These are phyloP conservation scores for Hibiscus syriacus DNA, from an alignment of 345 rosid species.

Conservation along the genomic window DNA sequence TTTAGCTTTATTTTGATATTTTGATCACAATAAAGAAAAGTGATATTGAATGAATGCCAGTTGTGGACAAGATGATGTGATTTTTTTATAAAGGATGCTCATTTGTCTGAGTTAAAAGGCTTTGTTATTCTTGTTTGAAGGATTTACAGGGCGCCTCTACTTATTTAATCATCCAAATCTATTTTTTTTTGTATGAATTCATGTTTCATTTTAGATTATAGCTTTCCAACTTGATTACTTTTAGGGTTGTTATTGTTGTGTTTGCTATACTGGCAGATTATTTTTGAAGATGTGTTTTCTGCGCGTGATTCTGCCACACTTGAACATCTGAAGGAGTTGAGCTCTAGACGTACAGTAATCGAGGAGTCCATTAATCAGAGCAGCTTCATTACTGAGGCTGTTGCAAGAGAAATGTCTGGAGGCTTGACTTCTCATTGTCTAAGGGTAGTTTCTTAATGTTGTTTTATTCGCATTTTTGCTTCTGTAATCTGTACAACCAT, in stretches of 20 bases:
- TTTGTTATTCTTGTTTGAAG: too few species aligned
- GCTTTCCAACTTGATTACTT: neutral
- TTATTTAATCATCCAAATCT: neutral
- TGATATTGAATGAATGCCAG: neutral
- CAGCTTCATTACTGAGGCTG: conserved; percentile 46
- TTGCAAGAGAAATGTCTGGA: conserved; percentile 64
- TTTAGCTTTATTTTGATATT: neutral
- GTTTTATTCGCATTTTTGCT: neutral
- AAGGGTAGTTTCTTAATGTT: conserved; percentile 32
- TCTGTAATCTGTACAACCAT: neutral
- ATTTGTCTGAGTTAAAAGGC: neutral
- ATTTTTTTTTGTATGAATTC: neutral
- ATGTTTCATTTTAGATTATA: neutral
- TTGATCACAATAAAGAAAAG: neutral
- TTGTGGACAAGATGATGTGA: neutral
- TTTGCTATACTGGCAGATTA: conserved; percentile 30
- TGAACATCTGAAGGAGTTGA: conserved; percentile 51
- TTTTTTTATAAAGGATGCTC: neutral
- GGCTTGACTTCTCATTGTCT: conserved; percentile 51
- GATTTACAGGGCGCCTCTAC: too few species aligned
- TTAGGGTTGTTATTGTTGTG: neutral
- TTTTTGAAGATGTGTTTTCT: conserved; percentile 48
- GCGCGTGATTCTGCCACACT: conserved; percentile 49
- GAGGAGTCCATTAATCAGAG: conserved; percentile 62
- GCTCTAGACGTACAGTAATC: conserved; percentile 48